Conservation (phyloP, 2,329 filamentous ascomycete genomes). For the Fusarium compactum region DNA sequence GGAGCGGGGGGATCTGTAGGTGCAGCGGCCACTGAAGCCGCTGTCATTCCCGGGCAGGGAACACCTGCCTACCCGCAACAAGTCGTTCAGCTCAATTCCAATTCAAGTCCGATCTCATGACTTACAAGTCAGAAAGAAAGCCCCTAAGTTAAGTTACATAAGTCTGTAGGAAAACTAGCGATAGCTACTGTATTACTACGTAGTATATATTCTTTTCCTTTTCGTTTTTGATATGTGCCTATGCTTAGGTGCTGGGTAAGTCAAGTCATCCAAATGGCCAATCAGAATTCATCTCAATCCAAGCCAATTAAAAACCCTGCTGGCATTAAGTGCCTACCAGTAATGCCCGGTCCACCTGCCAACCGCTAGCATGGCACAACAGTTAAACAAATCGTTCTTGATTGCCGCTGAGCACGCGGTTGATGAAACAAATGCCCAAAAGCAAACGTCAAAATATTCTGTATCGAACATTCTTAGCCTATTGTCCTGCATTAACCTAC, state of each 20-base stretch:
- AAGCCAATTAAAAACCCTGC: background rate
- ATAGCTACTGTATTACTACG: background rate
- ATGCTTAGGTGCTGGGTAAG: too few species aligned
- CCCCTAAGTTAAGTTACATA: too few species aligned
- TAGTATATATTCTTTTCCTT: background rate
- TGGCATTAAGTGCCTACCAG: background rate
- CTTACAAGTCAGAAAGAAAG: background rate
- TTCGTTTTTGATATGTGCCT: background rate
- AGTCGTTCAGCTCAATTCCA: background rate
- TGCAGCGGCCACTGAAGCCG: background rate
- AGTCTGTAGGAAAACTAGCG: background rate
- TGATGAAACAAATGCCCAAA: constrained; percentile 5
- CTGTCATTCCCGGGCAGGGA: background rate
- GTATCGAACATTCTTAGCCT: background rate
- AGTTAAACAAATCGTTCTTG: background rate
- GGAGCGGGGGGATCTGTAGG: background rate
- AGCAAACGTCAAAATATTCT: constrained; percentile 12
- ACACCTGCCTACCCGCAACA: background rate
- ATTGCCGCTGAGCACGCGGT: background rate
- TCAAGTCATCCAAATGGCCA: background rate
- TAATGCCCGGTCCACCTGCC: constrained; percentile 38
- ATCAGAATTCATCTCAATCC: background rate
- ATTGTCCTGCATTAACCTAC: background rate
- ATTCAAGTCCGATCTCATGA: background rate
- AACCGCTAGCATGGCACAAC: constrained; percentile 25